A percentile compares a stretch with the other conserved stretches of the same genome.
Evolutionary conservation across 1,284 basidiomycete species (phyloP).

Genomic region (Exobasidium rhododendri): DNA sequence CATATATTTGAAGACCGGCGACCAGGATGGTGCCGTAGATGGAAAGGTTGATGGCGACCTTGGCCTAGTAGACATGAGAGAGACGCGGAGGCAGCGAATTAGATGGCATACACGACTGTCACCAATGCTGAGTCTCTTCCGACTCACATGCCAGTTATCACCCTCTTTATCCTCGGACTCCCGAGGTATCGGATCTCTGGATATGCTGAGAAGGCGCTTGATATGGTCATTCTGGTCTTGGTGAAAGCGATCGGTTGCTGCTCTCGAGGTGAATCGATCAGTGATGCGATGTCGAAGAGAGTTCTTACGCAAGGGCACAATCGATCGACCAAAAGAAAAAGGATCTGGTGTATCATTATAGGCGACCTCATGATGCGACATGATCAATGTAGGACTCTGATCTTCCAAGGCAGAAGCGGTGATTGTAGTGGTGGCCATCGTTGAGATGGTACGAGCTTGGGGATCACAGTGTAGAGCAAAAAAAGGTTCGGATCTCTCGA

Average conservation of each 20-base stretch:
- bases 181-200: conserved; percentile 70
- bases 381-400: background rate
- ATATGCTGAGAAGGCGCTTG: conserved; percentile 65
- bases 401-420: background rate
- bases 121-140: too few species aligned
- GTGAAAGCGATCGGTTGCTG: conserved; percentile 62
- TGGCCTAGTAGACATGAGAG: background rate
- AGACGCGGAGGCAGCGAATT: too few species aligned
- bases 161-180: conserved; percentile 69
- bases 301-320: background rate
- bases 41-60: conserved; percentile 76
- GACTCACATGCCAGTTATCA: background rate
- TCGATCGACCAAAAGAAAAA: background rate
- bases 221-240: conserved; percentile 84
- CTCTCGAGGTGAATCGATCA: background rate
- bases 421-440: background rate
- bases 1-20: conserved; percentile 62
- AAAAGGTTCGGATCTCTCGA: too few species aligned
- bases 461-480: too few species aligned
- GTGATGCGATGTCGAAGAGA: background rate
- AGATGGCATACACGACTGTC: background rate
- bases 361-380: background rate
- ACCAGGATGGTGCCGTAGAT: conserved; percentile 71
- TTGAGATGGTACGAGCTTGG: too few species aligned
- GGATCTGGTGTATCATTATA: background rate